A percentile compares a stretch with the other conserved stretches of the same genome.
phyloP scores from a whole-genome alignment of 352 stramenopile genomes.

The Pythium apleroticum region DNA sequence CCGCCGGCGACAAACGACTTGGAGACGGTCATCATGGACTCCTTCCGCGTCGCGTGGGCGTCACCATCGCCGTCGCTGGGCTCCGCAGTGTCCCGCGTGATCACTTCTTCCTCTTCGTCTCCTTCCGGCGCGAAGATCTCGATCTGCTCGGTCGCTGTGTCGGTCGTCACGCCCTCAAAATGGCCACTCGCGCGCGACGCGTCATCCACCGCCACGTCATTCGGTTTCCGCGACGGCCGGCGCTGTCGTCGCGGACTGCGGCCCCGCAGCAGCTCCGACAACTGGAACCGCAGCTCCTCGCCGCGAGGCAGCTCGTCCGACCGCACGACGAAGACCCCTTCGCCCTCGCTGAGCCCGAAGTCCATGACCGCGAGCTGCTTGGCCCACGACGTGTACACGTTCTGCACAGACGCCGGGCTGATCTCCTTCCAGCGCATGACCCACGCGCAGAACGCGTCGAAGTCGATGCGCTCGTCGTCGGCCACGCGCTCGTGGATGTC shows the following conservation, averaged over 20 bases:
- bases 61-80: not conserved
- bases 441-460: slow-evolving; percentile 68
- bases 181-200: not conserved
- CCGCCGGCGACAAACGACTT: slow-evolving; percentile 84
- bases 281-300: slow-evolving; percentile 22
- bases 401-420: slow-evolving; percentile 58
- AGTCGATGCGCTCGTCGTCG: slow-evolving; percentile 51
- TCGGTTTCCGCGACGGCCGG: slow-evolving; percentile 28
- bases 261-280: slow-evolving; percentile 15
- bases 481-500: slow-evolving; percentile 31
- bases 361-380: slow-evolving; percentile 68
- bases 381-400: slow-evolving; percentile 79
- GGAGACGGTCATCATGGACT: slow-evolving; percentile 65
- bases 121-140: slow-evolving; percentile 28
- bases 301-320: slow-evolving; percentile 35
- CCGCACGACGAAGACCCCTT: slow-evolving; percentile 68
- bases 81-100: slow-evolving; percentile 6
- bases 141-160: slow-evolving; percentile 11
- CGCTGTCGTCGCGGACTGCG: not conserved
- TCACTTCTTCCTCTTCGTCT: slow-evolving; percentile 25
- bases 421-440: slow-evolving; percentile 83
- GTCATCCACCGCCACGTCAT: not conserved
- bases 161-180: slow-evolving; percentile 3
- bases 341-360: slow-evolving; percentile 67
- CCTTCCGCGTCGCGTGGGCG: slow-evolving; percentile 15